A percentile compares a stretch with the other conserved stretches of the same genome.
Evolutionary conservation across 208 protist species (phyloP).

Genomic region (Trypanosoma scelopori): DNA sequence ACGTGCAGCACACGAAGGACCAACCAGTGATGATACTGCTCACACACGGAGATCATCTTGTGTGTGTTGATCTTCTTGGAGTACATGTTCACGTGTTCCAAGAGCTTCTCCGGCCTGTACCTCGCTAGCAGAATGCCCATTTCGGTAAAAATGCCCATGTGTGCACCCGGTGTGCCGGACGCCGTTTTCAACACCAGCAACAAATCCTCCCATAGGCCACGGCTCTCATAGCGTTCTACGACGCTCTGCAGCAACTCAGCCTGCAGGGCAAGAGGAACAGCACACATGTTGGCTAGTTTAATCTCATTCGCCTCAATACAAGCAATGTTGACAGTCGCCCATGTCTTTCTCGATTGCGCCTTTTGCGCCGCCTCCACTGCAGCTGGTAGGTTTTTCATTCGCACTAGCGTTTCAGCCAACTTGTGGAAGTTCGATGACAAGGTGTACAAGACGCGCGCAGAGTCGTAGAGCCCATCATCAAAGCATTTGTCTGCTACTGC

Average conservation of each 20-base stretch:
- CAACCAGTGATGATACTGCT: constrained; percentile 96
- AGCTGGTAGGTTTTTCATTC: constrained; percentile 92
- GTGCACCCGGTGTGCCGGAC: constrained; percentile 94
- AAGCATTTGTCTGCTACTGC: constrained; percentile 98
- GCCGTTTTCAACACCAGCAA: constrained; percentile 96
- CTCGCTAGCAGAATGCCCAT: constrained; percentile 99
- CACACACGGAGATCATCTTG: constrained; percentile 95
- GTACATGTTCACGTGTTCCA: constrained; percentile 99
- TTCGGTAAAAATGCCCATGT: constrained; percentile 99
- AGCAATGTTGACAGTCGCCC: constrained; percentile 96
- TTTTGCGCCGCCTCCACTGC: constrained; percentile 99
- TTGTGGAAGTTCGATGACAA: constrained; percentile 95
- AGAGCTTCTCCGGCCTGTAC: constrained; percentile 98
- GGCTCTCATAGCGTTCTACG: constrained; percentile 85
- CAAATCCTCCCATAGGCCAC: constrained; percentile 95
- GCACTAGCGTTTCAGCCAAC: constrained; percentile 96
- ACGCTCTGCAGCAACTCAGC: constrained; percentile 97
- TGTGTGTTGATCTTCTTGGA: constrained; percentile 97
- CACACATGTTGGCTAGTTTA: constrained; percentile 97
- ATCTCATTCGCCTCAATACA: constrained; percentile 99
- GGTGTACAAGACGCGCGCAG: constrained; percentile 98
- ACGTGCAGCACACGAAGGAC: constrained; percentile 96
- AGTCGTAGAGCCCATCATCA: constrained; percentile 96
- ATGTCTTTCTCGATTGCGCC: constrained; percentile 96
- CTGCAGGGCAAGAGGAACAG: constrained; percentile 97